These are phyloP conservation scores for Chondrostereum purpureum DNA, from an alignment of 1,284 basidiomycete genomes.

Conservation along the genomic window DNA sequence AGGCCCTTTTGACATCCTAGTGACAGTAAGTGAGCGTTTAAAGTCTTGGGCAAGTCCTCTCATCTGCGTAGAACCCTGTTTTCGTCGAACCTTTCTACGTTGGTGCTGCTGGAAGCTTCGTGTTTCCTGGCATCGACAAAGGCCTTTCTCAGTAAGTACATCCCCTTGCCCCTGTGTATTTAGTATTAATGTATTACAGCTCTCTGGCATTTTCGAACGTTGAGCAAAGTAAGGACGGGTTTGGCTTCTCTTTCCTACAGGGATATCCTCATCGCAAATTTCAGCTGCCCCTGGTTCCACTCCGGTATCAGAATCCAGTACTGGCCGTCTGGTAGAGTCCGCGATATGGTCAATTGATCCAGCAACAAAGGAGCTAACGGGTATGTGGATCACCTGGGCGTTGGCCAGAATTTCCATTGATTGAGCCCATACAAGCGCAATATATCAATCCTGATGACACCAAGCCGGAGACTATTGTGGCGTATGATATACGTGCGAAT, in stretches of 20 bases:
- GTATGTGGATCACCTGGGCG: conserved; percentile 22
- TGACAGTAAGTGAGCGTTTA: conserved; percentile 23
- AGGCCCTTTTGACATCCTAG: conserved; percentile 25
- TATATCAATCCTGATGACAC: conserved; percentile 33
- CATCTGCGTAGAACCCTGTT: conserved; percentile 30
- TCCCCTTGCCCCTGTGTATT: neutral
- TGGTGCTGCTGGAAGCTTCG: conserved; percentile 21
- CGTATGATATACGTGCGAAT: conserved; percentile 28
- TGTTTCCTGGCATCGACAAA: no score
- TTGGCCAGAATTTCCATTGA: conserved; percentile 1
- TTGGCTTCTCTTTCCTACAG: neutral
- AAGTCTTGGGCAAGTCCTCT: no score
- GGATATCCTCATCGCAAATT: neutral
- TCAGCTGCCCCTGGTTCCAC: neutral
- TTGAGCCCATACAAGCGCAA: conserved; percentile 22
- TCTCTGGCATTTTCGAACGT: conserved; percentile 28
- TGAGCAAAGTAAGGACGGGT: conserved; percentile 22
- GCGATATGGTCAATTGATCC: conserved; percentile 33
- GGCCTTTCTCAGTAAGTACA: conserved; percentile 20
- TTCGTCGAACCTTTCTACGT: conserved; percentile 31
- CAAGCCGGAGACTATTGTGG: conserved; percentile 25
- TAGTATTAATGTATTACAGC: conserved; percentile 14
- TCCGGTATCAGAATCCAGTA: neutral
- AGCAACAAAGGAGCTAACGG: conserved; percentile 27
- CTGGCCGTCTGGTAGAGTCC: conserved; percentile 24